Evolutionary conservation across 2,329 filamentous ascomycete species (phyloP), one percentile per base, ranked within the genome.

Genomic region (Neurospora crassa): DNA sequence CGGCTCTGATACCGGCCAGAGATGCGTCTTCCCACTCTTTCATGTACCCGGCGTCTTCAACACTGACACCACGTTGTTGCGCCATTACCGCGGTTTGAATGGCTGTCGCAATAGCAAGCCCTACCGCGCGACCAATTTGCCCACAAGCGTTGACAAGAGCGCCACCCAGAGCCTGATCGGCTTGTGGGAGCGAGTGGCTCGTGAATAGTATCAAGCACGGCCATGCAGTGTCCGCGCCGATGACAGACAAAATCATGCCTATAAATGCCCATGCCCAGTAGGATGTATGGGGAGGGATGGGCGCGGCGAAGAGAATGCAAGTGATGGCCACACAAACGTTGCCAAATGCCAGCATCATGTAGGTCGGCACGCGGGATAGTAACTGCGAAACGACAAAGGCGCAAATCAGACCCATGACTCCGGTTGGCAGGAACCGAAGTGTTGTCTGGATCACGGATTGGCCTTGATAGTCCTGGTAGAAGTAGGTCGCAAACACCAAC

Each of bases 191-290:
- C 0, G 86, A 83, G 72, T 88, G 87, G 0, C 89, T 90, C 0
- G 87, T 90, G 77, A 91, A 91, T 0, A 92, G 83, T 0, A 88
- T 89, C 20, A 92, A 80, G 5, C 86, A 87, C 0, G 90, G 90
- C 83, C 88, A 91, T 0, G 89, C 83, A 0, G 88, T 90, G 76
- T 92, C 90, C 3, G 89, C 88, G 41, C 90, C 90, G 43, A 90
- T 82, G 10, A 91, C 89, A 7, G 85, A 84, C 3, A 92, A 80
- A 0, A 89, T 79, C 87, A 92, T 92, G 10, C 90, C 89, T 2
- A 86, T 86, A 24, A 93, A 83, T 0, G 87, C 89, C 74, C 86
- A 91, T 2, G 90, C 90, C 77, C 90, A 92, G 80, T 92, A 92
- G 0, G 83, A 87, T 0, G 88, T 90, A 2, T 81, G 78, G 0